Evolutionary conservation across 2,329 filamentous ascomycete species (phyloP).

Genomic region (Didymella sp.): DNA sequence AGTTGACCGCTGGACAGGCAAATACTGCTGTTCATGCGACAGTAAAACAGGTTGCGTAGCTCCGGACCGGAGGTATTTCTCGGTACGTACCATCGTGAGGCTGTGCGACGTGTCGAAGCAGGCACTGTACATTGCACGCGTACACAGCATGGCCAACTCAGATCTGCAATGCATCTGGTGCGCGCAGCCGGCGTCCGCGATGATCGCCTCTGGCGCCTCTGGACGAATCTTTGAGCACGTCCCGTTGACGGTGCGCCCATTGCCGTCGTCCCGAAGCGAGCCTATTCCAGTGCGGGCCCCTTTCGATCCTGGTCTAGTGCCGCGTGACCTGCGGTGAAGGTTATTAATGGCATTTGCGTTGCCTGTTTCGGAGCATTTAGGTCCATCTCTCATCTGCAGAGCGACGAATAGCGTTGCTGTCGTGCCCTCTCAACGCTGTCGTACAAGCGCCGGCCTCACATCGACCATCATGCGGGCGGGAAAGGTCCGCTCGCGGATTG

Average conservation of each 20-base stretch:
- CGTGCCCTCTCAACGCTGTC: slow-evolving; percentile 36
- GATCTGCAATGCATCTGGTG: slow-evolving; percentile 35
- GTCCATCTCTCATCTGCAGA: slow-evolving; percentile 20
- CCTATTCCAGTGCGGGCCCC: slow-evolving; percentile 22
- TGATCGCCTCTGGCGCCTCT: slow-evolving; percentile 33
- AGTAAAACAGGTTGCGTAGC: slow-evolving; percentile 10
- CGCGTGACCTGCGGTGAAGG: slow-evolving; percentile 22
- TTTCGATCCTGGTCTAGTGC: slow-evolving; percentile 12
- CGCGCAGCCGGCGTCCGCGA: slow-evolving; percentile 33
- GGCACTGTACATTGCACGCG: slow-evolving; percentile 23
- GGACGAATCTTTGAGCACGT: slow-evolving; percentile 24
- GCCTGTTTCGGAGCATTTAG: slow-evolving; percentile 39
- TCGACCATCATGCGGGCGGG: slow-evolving; percentile 38
- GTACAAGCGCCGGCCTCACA: slow-evolving; percentile 45
- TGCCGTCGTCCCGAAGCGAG: slow-evolving; percentile 38
- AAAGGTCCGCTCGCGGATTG: slow-evolving; percentile 40
- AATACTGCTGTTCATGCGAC: slow-evolving; percentile 21
- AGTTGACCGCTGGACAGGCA: slow-evolving; percentile 22
- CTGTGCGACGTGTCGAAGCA: slow-evolving; percentile 25
- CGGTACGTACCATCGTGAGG: slow-evolving; percentile 24
- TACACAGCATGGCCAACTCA: slow-evolving; percentile 34
- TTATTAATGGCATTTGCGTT: slow-evolving; percentile 46
- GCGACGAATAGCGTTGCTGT: slow-evolving; percentile 41
- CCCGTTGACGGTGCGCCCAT: slow-evolving; percentile 15
- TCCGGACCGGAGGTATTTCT: slow-evolving; percentile 3